Base-by-base conservation (phyloP, 441 rosid genomes). In the Croton setiger region DNA sequence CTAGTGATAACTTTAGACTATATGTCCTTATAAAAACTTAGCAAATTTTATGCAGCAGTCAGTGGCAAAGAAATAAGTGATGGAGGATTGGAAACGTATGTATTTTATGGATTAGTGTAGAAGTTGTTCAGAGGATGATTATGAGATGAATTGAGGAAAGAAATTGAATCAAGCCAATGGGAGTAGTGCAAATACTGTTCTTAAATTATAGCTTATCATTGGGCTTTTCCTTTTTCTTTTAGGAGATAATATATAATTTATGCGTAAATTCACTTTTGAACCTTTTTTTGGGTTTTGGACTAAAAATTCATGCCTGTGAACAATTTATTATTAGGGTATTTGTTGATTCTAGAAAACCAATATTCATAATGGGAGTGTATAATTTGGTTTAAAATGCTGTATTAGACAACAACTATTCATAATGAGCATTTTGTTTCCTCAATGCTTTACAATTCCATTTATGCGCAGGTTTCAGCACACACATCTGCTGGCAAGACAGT, bases 401-500 rank as follows among this genome's bases (percentile, higher is more conserved):
- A 33, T 11, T 27, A 36, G 37, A 55, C n/a, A 5, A 12, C 17
- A 5, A 27, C 37, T 23, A 31, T 12, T 33, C n/a, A n/a, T n/a
- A n/a, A 23, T 54, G 36, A 54, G 35, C 4, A 23, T 54, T 51
- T 21, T 54, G 0, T 23, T 23, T 2, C 53, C 53, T 17, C 20
- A 49, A 35, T 18, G 41, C 58, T 55, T 41, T 21, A 49, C 20
- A 39, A 12, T 60, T 69, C 48, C 23, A 47, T 53, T 47, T 27
- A 52, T 53, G 54, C 55, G 63, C 70, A 94, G 98, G 98, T 90
- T 31, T 95, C 99, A 27, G 99, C 99, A 27, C 99, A 95, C 82
- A 95, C 99, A 33, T 92, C 99, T 18, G 98, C 99, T 72, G 99
- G 98, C 20, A 95, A 95, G 84, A 95, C 99, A 37, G 99, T 90